Base-by-base conservation (phyloP, 2,329 filamentous ascomycete species). In the Fusarium multiceps region DNA sequence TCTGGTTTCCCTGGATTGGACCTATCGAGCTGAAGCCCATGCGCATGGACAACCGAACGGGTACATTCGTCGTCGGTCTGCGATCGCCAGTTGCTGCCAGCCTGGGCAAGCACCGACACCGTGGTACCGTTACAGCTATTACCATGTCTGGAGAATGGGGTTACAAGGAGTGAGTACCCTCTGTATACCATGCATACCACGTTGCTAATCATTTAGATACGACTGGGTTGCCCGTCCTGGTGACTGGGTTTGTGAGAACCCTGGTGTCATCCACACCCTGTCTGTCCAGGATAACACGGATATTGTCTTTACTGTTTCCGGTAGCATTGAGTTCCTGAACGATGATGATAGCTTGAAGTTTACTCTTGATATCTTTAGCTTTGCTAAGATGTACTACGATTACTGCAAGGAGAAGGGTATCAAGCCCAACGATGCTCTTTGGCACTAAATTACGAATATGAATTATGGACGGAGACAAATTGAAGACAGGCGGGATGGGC, bases 201-300 rank as follows among this genome's bases (percentile, higher is more conserved):
- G 23, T 18, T 66, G 47, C 66, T 70, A 28, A 70, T 21, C 13
- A 14, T 23, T 18, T n/a, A 74, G 72, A 28, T 74, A 74, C 18
- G 72, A 73, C 61, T 74, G 72, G 72, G 57, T 64, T 65, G 72
- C 72, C 23, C 63, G 59, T 13, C 70, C 72, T 32, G 72, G 72
- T 46, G 72, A 74, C 45, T 74, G 64, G 63, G 70, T 74, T 32
- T 71, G 68, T 42, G 72, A 74, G 43, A 74, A 74, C 59, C 72
- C 72, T 4, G 72, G 72, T 12, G 51, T 54, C 12, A 74, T 74
- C 37, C 72, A 74, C 27, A 74, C 72, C 46, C 43, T 74, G 59
- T 73, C 69, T 8, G 59, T 74, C 18, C 20, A 67, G 40, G 72
- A 68, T 9, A 56, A 72, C 50, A 73, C 72, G 6, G 72, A 74